Evolutionary conservation across 352 stramenopile species (phyloP).

Genomic region (Phytopythium aichiense): DNA sequence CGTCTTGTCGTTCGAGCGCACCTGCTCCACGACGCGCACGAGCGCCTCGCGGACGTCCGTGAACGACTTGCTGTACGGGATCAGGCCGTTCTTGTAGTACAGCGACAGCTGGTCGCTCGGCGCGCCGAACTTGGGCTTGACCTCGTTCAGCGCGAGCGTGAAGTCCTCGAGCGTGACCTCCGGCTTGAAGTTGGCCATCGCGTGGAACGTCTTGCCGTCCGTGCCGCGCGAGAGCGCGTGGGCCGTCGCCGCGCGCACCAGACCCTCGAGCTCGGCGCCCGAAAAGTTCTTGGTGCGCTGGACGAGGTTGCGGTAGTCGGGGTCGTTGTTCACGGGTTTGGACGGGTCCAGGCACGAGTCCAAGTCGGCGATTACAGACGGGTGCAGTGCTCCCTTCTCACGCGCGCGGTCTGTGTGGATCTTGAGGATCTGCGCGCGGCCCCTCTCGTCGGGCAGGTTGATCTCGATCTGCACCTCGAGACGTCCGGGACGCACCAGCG

Average conservation of each 20-base stretch:
- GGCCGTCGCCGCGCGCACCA: conserved; percentile 93
- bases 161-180: conserved; percentile 93
- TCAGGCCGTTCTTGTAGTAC: conserved; percentile 96
- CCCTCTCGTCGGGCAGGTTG: conserved; percentile 94
- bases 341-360: conserved; percentile 66
- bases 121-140: conserved; percentile 97
- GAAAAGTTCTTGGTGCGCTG: conserved; percentile 99
- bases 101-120: conserved; percentile 92
- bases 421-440: conserved; percentile 96
- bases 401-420: conserved; percentile 95
- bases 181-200: conserved; percentile 70
- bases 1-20: conserved; percentile 92
- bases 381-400: conserved; percentile 68
- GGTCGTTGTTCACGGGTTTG: conserved; percentile 59
- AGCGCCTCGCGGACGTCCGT: conserved; percentile 92
- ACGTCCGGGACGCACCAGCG: conserved; percentile 96
- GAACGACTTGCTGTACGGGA: conserved; percentile 94
- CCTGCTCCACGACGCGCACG: conserved; percentile 93
- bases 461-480: conserved; percentile 99
- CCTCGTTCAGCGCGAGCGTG: conserved; percentile 91
- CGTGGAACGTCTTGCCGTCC: conserved; percentile 81
- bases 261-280: conserved; percentile 97
- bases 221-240: conserved; percentile 81
- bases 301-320: conserved; percentile 89
- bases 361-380: conserved; percentile 70